A percentile compares a stretch with the other conserved stretches of the same genome.
These are phyloP conservation scores for Chrysopogon serrulatus DNA, from an alignment of 176 grass and related monocot genomes.

Conservation along the genomic window DNA sequence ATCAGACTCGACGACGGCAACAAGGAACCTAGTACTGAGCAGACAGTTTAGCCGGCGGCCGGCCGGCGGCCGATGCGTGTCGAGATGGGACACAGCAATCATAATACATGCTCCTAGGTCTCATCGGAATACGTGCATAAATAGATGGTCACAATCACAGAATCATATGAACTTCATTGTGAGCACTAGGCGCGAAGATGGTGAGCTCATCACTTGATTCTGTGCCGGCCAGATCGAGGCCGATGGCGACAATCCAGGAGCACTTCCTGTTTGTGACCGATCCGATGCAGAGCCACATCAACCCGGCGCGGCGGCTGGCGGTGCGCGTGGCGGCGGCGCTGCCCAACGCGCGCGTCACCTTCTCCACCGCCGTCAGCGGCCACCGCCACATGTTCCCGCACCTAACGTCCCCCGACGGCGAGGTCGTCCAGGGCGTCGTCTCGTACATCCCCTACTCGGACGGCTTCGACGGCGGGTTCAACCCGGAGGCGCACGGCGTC, in stretches of 20 bases:
- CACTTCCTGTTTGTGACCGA: constrained; percentile 25
- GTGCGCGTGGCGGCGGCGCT: background rate
- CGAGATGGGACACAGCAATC: background rate
- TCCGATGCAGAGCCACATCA: constrained; percentile 30
- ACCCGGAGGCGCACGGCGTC: background rate
- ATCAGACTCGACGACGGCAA: background rate
- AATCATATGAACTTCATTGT: background rate
- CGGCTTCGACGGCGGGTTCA: constrained; percentile 37
- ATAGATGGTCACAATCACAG: background rate
- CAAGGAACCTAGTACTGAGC: background rate
- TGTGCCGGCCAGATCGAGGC: background rate
- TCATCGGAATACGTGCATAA: background rate
- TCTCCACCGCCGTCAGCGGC: constrained; percentile 35
- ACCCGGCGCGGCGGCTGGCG: constrained; percentile 21
- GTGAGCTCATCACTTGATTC: background rate
- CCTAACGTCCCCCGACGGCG: background rate
- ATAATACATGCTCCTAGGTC: background rate
- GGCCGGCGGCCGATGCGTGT: background rate
- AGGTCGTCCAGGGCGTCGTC: constrained; percentile 19
- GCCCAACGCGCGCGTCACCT: constrained; percentile 19
- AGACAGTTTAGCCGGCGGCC: background rate
- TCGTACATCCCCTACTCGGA: constrained; percentile 37
- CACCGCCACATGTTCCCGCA: constrained; percentile 28
- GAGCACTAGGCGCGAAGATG: background rate
- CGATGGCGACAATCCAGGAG: background rate